Base-by-base conservation (phyloP, 2,329 filamentous ascomycete genomes). In the Rachicladosporium sp. region DNA sequence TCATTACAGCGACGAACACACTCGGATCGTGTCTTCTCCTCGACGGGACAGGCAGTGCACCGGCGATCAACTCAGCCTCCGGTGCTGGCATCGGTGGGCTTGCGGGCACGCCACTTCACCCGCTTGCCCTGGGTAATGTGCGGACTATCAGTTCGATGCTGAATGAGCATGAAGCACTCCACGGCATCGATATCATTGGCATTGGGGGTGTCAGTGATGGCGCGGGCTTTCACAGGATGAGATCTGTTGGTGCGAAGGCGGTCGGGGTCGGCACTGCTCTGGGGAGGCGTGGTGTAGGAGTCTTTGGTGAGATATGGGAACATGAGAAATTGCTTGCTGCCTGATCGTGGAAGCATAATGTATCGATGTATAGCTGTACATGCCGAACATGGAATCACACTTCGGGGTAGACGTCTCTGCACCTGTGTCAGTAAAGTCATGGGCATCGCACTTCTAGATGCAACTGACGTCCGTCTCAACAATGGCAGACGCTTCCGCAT, bases 1-100 rank as follows among this genome's bases (percentile, higher is more conserved):
- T 87, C 58, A 67, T 88, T 47, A 86, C 82, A 0, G 72, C 80
- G 0, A 82, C 77, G 1, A 88, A 88, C 51, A 88, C 76, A 0
- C 71, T 88, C 0, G 83, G 82, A 1, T 76, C 71, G 0, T 81
- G 75, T 33, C 64, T 88, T 0, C 61, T 85, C 1, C 56, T 84
- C 1, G 2, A 19, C 42, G 3, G 42, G 10, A 38, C 41, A 11
- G 41, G 46, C 13, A 51, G 49, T 43, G 31, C 21, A 10, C 56
- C 64, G 0, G 61, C 63, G 3, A 58, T 79, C 2, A 63, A 64
- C 6, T 72, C 77, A 2, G 72, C 71, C 0, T 68, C 64, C 3
- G 61, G 67, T 0, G 62, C 56, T 0, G 79, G 80, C 0, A 66
- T 83, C 3, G 83, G 82, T 0, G 83, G 82, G 0, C 67, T 88